Base-by-base conservation (phyloP, 169 alveolate species). In the Plasmodium cynomolgi region DNA sequence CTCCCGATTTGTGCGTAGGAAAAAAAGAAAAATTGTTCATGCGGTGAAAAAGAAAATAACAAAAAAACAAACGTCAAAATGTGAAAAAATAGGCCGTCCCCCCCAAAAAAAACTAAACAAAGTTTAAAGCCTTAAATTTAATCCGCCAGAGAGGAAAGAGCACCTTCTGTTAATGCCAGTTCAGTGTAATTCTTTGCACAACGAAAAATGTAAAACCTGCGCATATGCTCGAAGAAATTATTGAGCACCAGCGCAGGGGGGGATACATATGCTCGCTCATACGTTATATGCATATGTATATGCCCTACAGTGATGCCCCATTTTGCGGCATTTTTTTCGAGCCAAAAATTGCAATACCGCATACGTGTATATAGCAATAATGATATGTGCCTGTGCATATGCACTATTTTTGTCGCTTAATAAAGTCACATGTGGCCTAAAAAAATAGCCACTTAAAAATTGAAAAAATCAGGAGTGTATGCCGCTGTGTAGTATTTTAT, bases 91-190 rank as follows among this genome's bases (percentile, higher is more conserved):
- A 29, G 77, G 77, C 7, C 77, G 37, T 29, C n/a, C 77, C 77
- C n/a, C 41, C 77, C n/a, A n/a, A 3, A 20, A 26, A 29, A 68
- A 68, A 26, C 2, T 20, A 68, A 68, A 68, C 20, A 68, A 11
- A 26, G 37, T 68, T 68, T 9, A 68, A 23, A 13, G 77, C 41
- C 20, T 20, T 68, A 68, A 15, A 68, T 23, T 68, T 68, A 68
- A 68, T 9, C 75, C 77, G 37, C 77, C 77, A 68, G 77, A 68
- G 77, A 68, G 77, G 31, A 68, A 68, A 68, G 77, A 68, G 77
- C 77, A 68, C 77, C 77, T 20, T 33, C 6, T 68, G 37, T 6
- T 68, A 29, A 4, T 23, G 37, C n/a, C 20, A 68, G 15, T 4
- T 68, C 77, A 68, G 37, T 26, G 77, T 68, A 68, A 68, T 68